Evolutionary conservation across 148 eudicot species (phyloP).

Genomic region (Rhododendron molle): DNA sequence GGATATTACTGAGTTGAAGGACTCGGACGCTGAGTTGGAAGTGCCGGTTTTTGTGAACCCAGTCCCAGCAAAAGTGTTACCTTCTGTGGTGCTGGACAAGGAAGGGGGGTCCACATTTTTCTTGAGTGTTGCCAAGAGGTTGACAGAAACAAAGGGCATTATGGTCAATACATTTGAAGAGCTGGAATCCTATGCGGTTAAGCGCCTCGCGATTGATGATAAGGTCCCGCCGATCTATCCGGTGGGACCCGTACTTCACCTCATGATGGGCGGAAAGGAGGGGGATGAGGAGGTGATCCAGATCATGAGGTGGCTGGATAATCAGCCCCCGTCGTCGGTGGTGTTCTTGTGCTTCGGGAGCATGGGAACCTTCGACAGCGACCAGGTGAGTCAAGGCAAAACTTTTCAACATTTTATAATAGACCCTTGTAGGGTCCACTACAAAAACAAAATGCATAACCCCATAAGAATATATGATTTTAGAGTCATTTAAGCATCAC

Average conservation of each 20-base stretch:
- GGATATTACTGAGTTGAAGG: too few relatives aligned
- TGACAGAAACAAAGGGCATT: constrained; percentile 26
- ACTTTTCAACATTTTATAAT: too few relatives aligned
- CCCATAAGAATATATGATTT: too few relatives aligned
- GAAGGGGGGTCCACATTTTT: not conserved
- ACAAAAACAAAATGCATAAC: too few relatives aligned
- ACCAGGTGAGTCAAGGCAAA: not conserved
- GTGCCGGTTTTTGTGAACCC: too few relatives aligned
- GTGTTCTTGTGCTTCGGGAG: constrained; percentile 3
- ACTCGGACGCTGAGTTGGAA: too few relatives aligned
- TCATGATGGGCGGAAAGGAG: not conserved
- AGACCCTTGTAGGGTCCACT: too few relatives aligned
- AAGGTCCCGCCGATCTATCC: constrained; percentile 17
- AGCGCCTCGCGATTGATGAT: not conserved
- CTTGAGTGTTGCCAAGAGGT: not conserved
- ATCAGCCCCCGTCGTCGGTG: not conserved
- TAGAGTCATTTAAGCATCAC: too few relatives aligned
- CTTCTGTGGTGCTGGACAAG: not conserved
- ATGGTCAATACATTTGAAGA: constrained; percentile 30
- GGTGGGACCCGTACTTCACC: not conserved
- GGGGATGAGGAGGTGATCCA: not conserved
- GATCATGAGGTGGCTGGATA: not conserved
- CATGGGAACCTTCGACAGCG: not conserved
- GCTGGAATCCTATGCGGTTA: constrained; percentile 22
- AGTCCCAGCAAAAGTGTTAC: too few relatives aligned